Evolutionary conservation across 345 rosid genomes (phyloP).

Genomic region (Brassica napus): DNA sequence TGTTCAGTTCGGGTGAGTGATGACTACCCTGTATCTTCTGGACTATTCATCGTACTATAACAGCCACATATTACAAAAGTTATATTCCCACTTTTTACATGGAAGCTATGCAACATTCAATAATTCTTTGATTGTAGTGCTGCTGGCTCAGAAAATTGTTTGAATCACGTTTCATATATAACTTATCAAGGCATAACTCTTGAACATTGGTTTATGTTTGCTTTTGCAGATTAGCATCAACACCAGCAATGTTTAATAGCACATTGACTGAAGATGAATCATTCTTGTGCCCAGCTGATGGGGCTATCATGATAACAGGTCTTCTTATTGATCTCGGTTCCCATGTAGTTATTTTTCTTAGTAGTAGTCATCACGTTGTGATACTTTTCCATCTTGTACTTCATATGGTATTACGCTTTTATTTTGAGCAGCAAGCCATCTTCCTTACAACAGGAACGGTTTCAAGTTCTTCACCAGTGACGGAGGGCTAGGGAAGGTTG

Average conservation of each 20-base stretch:
- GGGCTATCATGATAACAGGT: slow-evolving; percentile 99
- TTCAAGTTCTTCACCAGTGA: slow-evolving; percentile 90
- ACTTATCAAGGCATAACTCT: not conserved
- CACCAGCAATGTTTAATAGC: slow-evolving; percentile 99
- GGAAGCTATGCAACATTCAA: slow-evolving; percentile 10
- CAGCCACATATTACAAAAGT: not conserved
- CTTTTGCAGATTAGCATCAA: slow-evolving; percentile 76
- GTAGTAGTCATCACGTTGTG: not conserved
- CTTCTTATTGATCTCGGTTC: not conserved
- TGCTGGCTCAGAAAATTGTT: not conserved
- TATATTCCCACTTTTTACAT: not conserved
- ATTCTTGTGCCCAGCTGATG: slow-evolving; percentile 86
- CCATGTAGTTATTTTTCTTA: not conserved
- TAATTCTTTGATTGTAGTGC: not conserved
- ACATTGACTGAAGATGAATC: slow-evolving; percentile 70
- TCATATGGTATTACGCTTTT: slow-evolving; percentile 17
- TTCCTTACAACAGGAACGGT: slow-evolving; percentile 96
- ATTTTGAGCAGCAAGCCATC: slow-evolving; percentile 86
- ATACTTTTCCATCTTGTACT: not conserved
- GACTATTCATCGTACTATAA: not conserved
- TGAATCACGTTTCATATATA: not conserved
- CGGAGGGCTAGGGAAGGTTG: slow-evolving; percentile 94
- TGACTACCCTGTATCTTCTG: not conserved
- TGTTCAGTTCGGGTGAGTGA: slow-evolving; percentile 84
- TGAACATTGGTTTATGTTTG: slow-evolving; percentile 3